These are phyloP conservation scores for Kitagawia praeruptora DNA, from an alignment of 129 eudicot genomes.

Conservation along the genomic window DNA sequence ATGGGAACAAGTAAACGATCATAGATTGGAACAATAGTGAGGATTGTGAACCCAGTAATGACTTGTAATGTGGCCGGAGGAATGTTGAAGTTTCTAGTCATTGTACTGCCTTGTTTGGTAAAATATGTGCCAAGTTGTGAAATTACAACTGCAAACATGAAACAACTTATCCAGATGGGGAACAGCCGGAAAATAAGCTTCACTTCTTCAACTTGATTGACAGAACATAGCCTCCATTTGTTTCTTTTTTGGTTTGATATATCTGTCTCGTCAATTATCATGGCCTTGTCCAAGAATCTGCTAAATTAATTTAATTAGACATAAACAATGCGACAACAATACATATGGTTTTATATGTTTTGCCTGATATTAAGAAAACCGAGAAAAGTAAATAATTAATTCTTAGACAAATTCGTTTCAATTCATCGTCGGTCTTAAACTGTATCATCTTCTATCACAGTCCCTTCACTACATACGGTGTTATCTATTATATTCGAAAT, in stretches of 20 bases:
- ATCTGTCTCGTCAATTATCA: constrained; percentile 38
- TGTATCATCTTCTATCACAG: background rate
- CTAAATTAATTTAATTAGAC: background rate
- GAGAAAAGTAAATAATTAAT: background rate
- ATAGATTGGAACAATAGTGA: constrained; percentile 32
- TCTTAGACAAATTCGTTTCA: background rate
- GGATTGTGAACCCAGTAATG: constrained; percentile 45
- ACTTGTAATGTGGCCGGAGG: constrained; percentile 51
- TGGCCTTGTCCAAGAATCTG: constrained; percentile 68
- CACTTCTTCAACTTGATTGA: constrained; percentile 53
- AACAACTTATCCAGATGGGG: constrained; percentile 58
- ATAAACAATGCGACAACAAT: background rate
- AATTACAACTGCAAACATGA: constrained; percentile 34
- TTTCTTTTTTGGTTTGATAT: constrained; percentile 13
- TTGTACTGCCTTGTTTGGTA: constrained; percentile 53
- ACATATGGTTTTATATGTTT: background rate
- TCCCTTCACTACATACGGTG: background rate
- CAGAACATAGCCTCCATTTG: constrained; percentile 51
- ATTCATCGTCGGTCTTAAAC: background rate
- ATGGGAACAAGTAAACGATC: constrained; percentile 40
- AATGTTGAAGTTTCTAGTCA: constrained; percentile 27
- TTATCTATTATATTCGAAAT: background rate
- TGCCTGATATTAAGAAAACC: background rate
- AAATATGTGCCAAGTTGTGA: constrained; percentile 54
- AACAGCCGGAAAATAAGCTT: constrained; percentile 44